Evolutionary conservation across 768 basidiomycete species (phyloP).

Genomic region (Macrolepiota dolichaula): DNA sequence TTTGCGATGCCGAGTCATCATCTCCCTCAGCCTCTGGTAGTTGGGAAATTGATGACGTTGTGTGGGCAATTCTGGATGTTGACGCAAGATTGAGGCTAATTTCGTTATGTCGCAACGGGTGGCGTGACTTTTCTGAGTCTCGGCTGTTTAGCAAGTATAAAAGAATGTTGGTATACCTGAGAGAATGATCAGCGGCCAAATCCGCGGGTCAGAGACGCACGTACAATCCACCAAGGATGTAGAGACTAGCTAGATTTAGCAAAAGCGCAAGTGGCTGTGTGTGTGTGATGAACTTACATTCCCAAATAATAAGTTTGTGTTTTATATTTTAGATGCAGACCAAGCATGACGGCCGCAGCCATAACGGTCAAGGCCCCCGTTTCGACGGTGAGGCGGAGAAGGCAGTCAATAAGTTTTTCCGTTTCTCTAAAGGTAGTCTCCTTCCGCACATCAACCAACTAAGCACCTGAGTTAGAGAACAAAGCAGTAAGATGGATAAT

Average conservation of each 20-base stretch:
- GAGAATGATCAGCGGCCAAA: neutral
- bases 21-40: neutral
- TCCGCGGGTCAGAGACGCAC: neutral
- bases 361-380: neutral
- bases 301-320: neutral
- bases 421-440: neutral
- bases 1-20: neutral
- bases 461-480: neutral
- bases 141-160: neutral
- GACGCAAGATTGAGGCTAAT: neutral
- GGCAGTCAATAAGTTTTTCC: neutral
- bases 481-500: neutral
- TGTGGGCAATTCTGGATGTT: neutral
- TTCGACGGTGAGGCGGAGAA: neutral
- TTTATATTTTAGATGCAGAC: neutral
- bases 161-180: neutral
- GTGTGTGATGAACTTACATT: neutral
- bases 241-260: neutral
- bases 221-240: constrained; percentile 1
- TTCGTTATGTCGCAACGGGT: neutral
- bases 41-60: neutral
- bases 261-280: neutral
- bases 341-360: neutral
- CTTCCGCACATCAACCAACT: neutral
- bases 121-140: neutral